phyloP scores from a whole-genome alignment of 176 grass and related monocot genomes.

The Miscanthus lutarioriparius region DNA sequence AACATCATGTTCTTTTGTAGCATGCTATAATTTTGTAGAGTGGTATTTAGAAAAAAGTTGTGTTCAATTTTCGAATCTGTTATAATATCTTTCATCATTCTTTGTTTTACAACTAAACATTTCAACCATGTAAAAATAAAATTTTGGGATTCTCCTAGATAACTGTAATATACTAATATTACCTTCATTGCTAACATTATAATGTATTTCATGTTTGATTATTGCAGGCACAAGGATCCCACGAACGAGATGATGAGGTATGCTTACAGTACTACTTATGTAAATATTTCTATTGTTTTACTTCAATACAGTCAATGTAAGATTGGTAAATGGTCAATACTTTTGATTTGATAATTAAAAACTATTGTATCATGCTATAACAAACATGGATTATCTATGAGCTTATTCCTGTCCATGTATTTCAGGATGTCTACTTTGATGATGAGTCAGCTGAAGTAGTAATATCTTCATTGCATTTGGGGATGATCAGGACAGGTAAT shows the following conservation, averaged over 20 bases:
- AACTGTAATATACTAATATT: background rate
- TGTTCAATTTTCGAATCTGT: background rate
- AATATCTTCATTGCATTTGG: constrained; percentile 74
- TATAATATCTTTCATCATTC: constrained; percentile 19
- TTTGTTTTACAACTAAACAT: background rate
- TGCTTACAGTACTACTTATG: constrained; percentile 11
- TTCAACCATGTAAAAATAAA: background rate
- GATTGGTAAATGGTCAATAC: background rate
- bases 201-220: constrained; percentile 21
- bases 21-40: background rate
- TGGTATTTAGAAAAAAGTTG: background rate
- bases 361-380: background rate
- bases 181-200: background rate
- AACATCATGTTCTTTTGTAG: background rate
- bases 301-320: background rate
- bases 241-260: constrained; percentile 86
- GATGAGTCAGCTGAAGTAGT: constrained; percentile 88
- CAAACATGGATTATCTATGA: constrained; percentile 2
- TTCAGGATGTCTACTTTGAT: constrained; percentile 84
- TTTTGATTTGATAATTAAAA: background rate
- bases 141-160: background rate
- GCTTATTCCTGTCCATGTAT: constrained; percentile 17
- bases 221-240: constrained; percentile 66
- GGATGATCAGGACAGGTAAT: constrained; percentile 71
- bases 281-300: background rate